These are phyloP conservation scores for Scheffersomyces segobiensis DNA, from an alignment of 1,139 yeast genomes.

Conservation along the genomic window DNA sequence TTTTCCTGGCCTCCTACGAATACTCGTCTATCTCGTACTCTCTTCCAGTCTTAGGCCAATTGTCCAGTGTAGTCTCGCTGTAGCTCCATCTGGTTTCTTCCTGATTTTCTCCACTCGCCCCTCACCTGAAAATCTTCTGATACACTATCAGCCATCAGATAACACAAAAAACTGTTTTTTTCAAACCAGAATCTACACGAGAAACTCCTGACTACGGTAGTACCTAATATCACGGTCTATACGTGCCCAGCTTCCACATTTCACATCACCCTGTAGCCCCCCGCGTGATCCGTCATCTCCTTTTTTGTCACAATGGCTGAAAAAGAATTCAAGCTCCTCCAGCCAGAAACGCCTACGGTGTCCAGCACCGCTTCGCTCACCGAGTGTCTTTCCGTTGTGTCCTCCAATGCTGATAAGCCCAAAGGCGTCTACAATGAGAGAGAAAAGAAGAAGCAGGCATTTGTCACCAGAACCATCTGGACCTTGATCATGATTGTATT, in stretches of 20 bases:
- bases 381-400: neutral
- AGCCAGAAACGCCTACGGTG: neutral
- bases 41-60: neutral
- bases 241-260: neutral
- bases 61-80: neutral
- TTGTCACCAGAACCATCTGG: conserved; percentile 91
- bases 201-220: neutral
- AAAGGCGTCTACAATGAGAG: conserved; percentile 32
- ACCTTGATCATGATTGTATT: conserved; percentile 85
- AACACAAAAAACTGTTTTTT: neutral
- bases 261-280: neutral
- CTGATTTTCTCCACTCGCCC: neutral
- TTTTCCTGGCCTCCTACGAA: neutral
- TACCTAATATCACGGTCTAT: neutral
- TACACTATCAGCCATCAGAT: neutral
- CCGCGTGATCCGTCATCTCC: neutral
- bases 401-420: neutral
- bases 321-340: neutral
- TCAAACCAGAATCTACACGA: neutral
- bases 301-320: neutral
- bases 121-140: neutral
- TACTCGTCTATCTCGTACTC: neutral
- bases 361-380: neutral
- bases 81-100: neutral
- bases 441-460: conserved; percentile 77